Evolutionary conservation across 164 flowering plant genomes (phyloP).

Genomic region (Berberis thunbergii): DNA sequence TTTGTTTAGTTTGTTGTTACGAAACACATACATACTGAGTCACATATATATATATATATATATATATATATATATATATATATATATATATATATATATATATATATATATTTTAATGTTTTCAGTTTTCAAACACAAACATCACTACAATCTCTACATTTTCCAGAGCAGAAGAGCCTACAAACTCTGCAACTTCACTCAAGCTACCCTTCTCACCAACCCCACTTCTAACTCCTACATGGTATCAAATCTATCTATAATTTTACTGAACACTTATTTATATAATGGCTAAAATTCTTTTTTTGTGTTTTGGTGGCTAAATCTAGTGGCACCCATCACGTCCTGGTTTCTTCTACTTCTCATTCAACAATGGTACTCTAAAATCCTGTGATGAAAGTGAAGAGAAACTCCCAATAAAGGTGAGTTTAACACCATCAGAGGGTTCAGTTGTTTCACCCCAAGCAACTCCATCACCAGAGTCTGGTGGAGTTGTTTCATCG

Average conservation of each 20-base stretch:
- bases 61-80: background rate
- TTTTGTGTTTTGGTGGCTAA: conserved; percentile 2
- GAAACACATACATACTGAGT: background rate
- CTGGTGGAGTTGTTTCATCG: conserved; percentile 38
- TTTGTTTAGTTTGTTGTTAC: background rate
- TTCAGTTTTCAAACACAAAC: conserved; percentile 63
- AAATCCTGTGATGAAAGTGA: conserved; percentile 41
- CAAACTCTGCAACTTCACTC: conserved; percentile 69
- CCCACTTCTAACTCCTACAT: conserved; percentile 50
- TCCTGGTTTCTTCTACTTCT: conserved; percentile 74
- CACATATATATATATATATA: background rate
- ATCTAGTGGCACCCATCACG: conserved; percentile 75
- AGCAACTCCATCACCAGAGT: conserved; percentile 33
- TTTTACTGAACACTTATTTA: too few species aligned
- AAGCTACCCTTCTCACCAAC: conserved; percentile 60
- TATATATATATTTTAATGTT: background rate
- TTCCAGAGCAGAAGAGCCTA: conserved; percentile 62
- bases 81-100: background rate
- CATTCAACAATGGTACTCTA: conserved; percentile 62
- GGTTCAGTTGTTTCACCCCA: conserved; percentile 11
- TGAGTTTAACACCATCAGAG: conserved; percentile 19
- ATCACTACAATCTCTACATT: conserved; percentile 63
- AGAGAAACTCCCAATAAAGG: conserved; percentile 48
- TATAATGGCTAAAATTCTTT: too few species aligned
- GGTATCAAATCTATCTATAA: conserved; percentile 23